A percentile compares a stretch with the other conserved stretches of the same genome.
These are phyloP conservation scores for Agroathelia rolfsii DNA, from an alignment of 1,284 basidiomycete species.

Conservation along the genomic window DNA sequence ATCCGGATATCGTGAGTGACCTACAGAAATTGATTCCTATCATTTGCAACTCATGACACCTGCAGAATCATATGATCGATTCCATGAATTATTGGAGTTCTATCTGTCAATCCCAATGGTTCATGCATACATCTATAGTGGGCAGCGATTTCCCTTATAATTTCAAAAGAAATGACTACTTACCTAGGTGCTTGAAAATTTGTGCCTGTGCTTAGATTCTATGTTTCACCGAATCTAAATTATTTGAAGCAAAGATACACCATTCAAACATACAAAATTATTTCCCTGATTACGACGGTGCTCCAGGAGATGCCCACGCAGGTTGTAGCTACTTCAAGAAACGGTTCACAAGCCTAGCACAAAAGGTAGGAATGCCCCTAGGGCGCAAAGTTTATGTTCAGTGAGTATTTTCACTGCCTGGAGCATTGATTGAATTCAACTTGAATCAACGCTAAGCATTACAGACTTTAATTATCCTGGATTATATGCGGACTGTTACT, in stretches of 20 bases:
- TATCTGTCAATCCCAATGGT: constrained; percentile 90
- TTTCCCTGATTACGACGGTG: constrained; percentile 79
- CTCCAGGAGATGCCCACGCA: constrained; percentile 54
- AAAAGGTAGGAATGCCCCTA: constrained; percentile 72
- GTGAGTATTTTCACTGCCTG: too few species aligned
- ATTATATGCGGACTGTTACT: too few species aligned
- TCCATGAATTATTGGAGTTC: constrained; percentile 94
- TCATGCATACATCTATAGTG: constrained; percentile 84
- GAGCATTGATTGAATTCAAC: too few species aligned
- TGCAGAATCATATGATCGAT: constrained; percentile 91
- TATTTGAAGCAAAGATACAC: constrained; percentile 76
- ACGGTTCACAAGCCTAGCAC: constrained; percentile 75
- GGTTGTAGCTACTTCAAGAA: constrained; percentile 88
- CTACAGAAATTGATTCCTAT: constrained; percentile 4
- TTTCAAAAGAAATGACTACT: constrained; percentile 4
- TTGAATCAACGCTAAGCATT: too few species aligned
- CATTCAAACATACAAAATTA: constrained; percentile 77
- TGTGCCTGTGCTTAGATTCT: too few species aligned
- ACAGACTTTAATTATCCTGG: too few species aligned
- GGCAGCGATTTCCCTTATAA: constrained; percentile 17
- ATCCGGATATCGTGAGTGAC: constrained; percentile 71
- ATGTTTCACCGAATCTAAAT: constrained; percentile 86
- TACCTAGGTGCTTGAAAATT: too few species aligned
- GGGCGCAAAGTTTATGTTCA: constrained; percentile 88
- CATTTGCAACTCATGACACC: too few species aligned